Conservation (phyloP, 768 basidiomycete species). For the Boletus huronensis region DNA sequence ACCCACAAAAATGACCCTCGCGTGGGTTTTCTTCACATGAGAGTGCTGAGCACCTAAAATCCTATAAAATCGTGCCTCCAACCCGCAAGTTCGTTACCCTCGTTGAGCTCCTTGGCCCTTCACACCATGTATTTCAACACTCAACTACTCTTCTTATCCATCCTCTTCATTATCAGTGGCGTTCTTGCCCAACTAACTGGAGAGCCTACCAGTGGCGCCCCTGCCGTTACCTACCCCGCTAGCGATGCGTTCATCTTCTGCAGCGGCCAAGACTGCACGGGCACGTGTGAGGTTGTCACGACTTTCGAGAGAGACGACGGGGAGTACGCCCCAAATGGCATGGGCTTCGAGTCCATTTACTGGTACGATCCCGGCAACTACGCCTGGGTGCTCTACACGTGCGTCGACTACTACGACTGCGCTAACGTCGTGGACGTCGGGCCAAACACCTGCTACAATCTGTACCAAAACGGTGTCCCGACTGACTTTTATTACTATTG, state of each 20-base stretch:
- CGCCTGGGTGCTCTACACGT: neutral
- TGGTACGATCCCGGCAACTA: neutral
- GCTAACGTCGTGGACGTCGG: neutral
- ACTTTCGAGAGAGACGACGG: neutral
- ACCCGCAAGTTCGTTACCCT: neutral
- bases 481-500: neutral
- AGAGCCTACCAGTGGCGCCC: neutral
- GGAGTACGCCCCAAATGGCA: neutral
- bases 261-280: neutral
- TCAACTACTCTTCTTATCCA: neutral
- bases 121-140: neutral
- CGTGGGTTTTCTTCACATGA: neutral
- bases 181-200: neutral
- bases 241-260: neutral
- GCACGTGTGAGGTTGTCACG: neutral
- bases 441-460: neutral
- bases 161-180: neutral
- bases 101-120: neutral
- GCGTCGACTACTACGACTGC: neutral
- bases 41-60: neutral
- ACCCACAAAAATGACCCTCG: too few relatives aligned
- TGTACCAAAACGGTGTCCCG: neutral
- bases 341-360: neutral
- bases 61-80: neutral
- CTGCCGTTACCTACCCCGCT: neutral